Base-by-base conservation (phyloP, 1,284 basidiomycete genomes). In the Abortiporus biennis region DNA sequence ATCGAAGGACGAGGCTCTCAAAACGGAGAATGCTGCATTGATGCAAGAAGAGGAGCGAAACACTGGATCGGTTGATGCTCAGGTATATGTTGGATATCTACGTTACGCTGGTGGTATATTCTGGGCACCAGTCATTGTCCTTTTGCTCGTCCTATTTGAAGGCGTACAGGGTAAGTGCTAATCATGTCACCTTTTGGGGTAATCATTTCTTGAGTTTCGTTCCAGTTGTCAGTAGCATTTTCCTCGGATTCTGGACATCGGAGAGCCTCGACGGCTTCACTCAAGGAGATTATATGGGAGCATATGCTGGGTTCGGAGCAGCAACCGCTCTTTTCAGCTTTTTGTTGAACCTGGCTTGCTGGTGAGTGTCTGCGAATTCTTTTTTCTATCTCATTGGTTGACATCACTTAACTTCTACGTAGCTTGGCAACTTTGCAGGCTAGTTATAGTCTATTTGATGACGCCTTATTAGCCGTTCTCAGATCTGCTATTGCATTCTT, bases 401-500 rank as follows among this genome's bases (percentile, higher is more conserved):
- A 29, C 8, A 32, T 20, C 27, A n/a, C 9, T n/a, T 29, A n/a
- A 29, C 27, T n/a, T 8, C n/a, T 4, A 3, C 1, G 19, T 33
- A 86, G 85, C 19, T 63, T 83, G 47, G 67, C 74, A 48, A 69
- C 68, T 39, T 62, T 84, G 20, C 64, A 68, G 3, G 82, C 81
- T 1, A 80, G 79, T 50, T 57, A 78, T 47, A 68, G 60, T 15
- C 64, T 91, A 32, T 89, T 86, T 62, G 72, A 66, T 51, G 62
- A 63, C 36, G 76, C 79, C 8, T 65, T 82, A 38, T 62, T 53
- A 22, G 68, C 68, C 16, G 76, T 91, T 8, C 61, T 87, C 16
- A 64, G 69, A 8, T 85, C 86, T 0, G 85, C 87, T 0, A 66
- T 84, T 35, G 72, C 79, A 3, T 91, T 88, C 65, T 92, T 91